Evolutionary conservation across 495 filamentous ascomycete genomes (phyloP).

Genomic region (Sabuloglossum arenarium): DNA sequence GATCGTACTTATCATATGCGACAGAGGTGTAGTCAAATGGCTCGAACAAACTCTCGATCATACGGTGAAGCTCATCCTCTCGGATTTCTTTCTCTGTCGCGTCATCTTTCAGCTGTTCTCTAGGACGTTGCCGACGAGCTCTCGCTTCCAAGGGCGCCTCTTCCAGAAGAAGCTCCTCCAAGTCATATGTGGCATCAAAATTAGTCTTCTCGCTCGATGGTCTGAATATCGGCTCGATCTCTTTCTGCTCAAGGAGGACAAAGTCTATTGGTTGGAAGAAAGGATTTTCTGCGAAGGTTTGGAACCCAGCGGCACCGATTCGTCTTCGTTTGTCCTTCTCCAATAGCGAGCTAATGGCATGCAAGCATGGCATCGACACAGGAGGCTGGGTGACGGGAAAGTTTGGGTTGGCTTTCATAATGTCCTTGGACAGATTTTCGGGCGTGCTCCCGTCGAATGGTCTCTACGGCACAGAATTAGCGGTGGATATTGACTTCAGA

Average conservation of each 20-base stretch:
- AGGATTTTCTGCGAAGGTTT: constrained; percentile 62
- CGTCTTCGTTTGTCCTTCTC: constrained; percentile 60
- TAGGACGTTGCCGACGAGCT: constrained; percentile 78
- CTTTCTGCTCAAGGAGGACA: constrained; percentile 62
- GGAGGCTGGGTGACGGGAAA: constrained; percentile 80
- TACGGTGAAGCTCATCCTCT: constrained; percentile 79
- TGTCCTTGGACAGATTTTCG: constrained; percentile 55
- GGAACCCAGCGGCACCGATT: constrained; percentile 58
- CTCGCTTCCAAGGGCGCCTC: constrained; percentile 89
- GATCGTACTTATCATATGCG: constrained; percentile 23
- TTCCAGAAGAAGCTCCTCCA: constrained; percentile 85
- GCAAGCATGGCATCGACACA: constrained; percentile 66
- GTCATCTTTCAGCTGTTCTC: constrained; percentile 78
- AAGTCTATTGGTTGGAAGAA: constrained; percentile 87
- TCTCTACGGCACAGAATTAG: constrained; percentile 26
- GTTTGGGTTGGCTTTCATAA: constrained; percentile 62
- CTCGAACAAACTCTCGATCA: constrained; percentile 88
- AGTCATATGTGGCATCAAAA: constrained; percentile 94
- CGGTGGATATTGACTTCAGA: neutral
- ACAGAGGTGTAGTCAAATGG: constrained; percentile 85
- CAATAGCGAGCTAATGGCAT: constrained; percentile 62
- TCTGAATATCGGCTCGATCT: constrained; percentile 75
- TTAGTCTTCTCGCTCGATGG: constrained; percentile 96
- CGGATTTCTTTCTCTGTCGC: constrained; percentile 89
- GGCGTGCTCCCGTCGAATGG: constrained; percentile 83